Conservation (phyloP, 306 rosid genomes). For the peach (Prunus persica) region Prunus_persica_NCBIv2 NC_034013.1:3090001-3090500, state of each 20-base stretch:
- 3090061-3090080: not conserved
- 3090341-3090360: not conserved
- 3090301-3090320: not conserved
- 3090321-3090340: not conserved
- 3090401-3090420: not conserved
- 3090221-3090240: no score
- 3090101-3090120: not conserved
- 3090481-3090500: not conserved
- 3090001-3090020: conserved; percentile 74
- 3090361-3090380: not conserved
- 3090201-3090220: not conserved
- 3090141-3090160: not conserved
- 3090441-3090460: not conserved
- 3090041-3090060: conserved; percentile 6
- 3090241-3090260: no score
- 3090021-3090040: conserved; percentile 18
- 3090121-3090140: not conserved
- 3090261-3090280: no score
- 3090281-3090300: not conserved
- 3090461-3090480: not conserved
- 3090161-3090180: not conserved
- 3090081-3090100: not conserved
- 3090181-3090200: not conserved
- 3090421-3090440: not conserved
- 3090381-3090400: not conserved